Conservation (phyloP, 179 eudicot species). For the Carnegiea gigantea region DNA sequence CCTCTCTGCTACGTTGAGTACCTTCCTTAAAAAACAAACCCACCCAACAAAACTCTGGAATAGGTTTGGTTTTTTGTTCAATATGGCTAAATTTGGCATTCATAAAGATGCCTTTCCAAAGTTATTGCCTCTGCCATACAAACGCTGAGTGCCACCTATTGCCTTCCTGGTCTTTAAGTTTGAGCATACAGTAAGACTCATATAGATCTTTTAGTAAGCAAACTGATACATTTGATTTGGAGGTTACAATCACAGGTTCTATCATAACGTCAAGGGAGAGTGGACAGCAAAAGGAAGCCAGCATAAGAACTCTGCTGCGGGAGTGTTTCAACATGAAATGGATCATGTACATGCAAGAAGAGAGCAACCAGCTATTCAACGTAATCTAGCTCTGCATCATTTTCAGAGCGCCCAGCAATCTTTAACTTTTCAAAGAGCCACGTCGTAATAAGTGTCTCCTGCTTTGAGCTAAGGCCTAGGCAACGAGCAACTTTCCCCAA, state of each 20-base stretch:
- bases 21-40: no score
- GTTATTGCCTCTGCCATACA: no score
- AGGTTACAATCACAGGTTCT: constrained; percentile 46
- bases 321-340: constrained; percentile 72
- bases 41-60: no score
- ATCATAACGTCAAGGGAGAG: constrained; percentile 70
- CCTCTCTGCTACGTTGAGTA: no score
- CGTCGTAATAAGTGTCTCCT: no score
- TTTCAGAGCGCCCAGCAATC: no score
- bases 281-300: constrained; percentile 89
- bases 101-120: neutral
- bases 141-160: no score
- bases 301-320: constrained; percentile 66
- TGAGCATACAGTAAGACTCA: no score
- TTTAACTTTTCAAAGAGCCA: no score
- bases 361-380: constrained; percentile 69
- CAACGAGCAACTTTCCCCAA: constrained; percentile 19
- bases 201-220: constrained; percentile 31
- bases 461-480: no score
- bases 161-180: no score
- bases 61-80: neutral
- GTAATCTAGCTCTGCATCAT: constrained; percentile 65
- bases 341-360: constrained; percentile 73
- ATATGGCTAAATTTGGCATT: neutral
- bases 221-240: constrained; percentile 96